Evolutionary conservation across 805 yeast genomes (phyloP).

Genomic region (Lipomyces starkeyi): DNA sequence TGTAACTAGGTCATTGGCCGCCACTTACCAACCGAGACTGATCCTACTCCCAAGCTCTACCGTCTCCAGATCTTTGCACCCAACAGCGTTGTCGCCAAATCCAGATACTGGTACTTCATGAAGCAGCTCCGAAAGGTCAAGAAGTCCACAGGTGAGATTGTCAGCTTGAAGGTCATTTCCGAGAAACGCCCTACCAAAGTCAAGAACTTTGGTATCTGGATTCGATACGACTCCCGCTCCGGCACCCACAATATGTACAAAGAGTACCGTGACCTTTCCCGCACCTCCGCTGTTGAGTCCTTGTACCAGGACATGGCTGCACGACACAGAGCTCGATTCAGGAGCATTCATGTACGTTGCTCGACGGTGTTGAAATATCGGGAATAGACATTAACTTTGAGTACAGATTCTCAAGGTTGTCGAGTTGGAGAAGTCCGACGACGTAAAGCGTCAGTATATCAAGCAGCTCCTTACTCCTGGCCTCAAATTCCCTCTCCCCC

Average conservation of each 20-base stretch:
- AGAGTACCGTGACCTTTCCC: constrained; percentile 99
- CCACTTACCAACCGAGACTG: constrained; percentile 98
- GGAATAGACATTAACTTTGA: background rate
- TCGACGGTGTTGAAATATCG: background rate
- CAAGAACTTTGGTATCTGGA: constrained; percentile 99
- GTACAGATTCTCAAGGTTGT: constrained; percentile 87
- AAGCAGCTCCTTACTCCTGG: constrained; percentile 94
- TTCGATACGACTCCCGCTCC: constrained; percentile 99
- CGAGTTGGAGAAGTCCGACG: constrained; percentile 96
- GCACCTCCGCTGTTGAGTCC: constrained; percentile 98
- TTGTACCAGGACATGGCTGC: constrained; percentile 99
- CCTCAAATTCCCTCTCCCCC: constrained; percentile 99
- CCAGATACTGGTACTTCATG: constrained; percentile 99
- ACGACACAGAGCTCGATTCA: constrained; percentile 99
- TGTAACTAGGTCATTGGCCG: constrained; percentile 99
- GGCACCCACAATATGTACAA: constrained; percentile 99
- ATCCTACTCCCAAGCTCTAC: constrained; percentile 99
- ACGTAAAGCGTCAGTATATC: constrained; percentile 99
- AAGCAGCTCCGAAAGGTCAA: constrained; percentile 99
- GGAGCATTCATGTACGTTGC: constrained; percentile 81
- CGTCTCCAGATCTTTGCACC: constrained; percentile 99
- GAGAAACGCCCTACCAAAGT: constrained; percentile 99
- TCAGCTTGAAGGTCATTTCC: constrained; percentile 83
- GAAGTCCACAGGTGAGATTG: constrained; percentile 99
- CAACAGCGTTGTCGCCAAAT: constrained; percentile 98